These are phyloP conservation scores for Pelargonium hybrid DNA, from an alignment of 441 rosid species.

Conservation along the genomic window DNA sequence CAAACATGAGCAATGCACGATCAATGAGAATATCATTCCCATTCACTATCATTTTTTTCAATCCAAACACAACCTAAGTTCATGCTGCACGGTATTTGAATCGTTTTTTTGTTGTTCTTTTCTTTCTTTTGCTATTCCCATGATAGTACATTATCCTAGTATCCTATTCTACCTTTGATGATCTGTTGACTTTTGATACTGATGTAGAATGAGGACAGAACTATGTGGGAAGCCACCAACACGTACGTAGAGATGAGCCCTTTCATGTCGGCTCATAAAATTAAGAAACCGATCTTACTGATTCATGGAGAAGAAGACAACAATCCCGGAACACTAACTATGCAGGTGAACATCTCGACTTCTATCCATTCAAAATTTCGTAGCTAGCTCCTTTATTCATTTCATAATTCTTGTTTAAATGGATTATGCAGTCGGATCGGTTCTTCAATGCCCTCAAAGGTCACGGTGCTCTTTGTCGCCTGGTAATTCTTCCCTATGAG, in stretches of 20 bases:
- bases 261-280: conserved; percentile 83
- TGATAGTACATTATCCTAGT: neutral
- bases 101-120: neutral
- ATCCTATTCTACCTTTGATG: neutral
- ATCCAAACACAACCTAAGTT: neutral
- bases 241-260: conserved; percentile 94
- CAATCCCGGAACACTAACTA: conserved; percentile 85
- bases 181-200: conserved; percentile 12
- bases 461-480: conserved; percentile 81
- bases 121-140: neutral
- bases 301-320: conserved; percentile 96
- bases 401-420: neutral
- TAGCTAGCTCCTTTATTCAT: neutral
- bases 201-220: conserved; percentile 80
- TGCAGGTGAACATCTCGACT: conserved; percentile 54
- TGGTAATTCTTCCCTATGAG: conserved; percentile 77
- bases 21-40: no score
- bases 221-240: conserved; percentile 84
- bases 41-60: no score
- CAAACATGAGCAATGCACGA: no score
- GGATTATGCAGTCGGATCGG: conserved; percentile 65
- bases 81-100: neutral
- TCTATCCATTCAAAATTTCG: conserved; percentile 7
- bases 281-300: conserved; percentile 89
- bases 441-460: conserved; percentile 92